phyloP scores from a whole-genome alignment of 73 alveolate species.

The Uronychia setigera region DNA sequence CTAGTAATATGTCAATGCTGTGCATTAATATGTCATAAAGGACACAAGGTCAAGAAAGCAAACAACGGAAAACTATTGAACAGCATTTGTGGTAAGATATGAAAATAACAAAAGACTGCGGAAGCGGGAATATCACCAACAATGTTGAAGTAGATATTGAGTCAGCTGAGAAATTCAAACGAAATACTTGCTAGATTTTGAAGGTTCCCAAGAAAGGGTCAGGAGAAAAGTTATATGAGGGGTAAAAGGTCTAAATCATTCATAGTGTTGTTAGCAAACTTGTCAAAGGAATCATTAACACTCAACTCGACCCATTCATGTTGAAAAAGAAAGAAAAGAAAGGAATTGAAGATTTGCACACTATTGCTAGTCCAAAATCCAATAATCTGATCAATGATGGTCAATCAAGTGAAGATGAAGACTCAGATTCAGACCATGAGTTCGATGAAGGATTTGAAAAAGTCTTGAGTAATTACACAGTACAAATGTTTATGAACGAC shows the following conservation, averaged over 20 bases:
- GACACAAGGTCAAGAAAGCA: slow-evolving; percentile 9
- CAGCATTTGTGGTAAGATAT: slow-evolving; percentile 4
- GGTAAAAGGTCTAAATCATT: background rate
- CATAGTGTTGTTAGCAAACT: background rate
- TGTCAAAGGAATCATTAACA: background rate
- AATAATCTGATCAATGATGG: no score
- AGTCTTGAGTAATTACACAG: background rate
- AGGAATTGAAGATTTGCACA: no score
- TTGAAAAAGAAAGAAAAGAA: background rate
- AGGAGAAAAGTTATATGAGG: background rate
- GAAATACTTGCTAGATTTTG: background rate
- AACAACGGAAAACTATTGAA: background rate
- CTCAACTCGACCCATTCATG: background rate
- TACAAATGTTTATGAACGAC: background rate
- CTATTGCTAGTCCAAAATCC: no score
- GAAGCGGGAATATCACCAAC: no score
- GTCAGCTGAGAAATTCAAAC: no score
- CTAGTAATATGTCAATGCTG: slow-evolving; percentile 6
- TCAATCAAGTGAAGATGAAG: no score
- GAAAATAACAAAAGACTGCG: no score
- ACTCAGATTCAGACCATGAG: background rate
- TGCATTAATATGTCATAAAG: slow-evolving; percentile 26
- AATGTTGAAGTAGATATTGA: no score
- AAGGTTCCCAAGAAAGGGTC: background rate
- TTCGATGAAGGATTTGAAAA: background rate